Base-by-base conservation (phyloP, 306 rosid genomes). In the Trifolium pratense region DNA sequence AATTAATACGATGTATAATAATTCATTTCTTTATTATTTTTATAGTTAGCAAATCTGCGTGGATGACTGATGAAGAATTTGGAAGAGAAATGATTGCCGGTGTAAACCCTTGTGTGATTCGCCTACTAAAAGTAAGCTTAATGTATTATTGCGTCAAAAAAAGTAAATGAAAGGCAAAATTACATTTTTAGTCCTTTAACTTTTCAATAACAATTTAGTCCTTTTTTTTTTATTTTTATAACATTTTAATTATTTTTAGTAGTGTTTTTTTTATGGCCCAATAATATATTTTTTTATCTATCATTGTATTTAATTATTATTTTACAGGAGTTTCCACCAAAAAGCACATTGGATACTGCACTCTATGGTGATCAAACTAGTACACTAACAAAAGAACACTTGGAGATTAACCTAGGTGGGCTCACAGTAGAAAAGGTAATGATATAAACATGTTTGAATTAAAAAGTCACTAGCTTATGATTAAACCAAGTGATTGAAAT, bases 21-120 rank as follows among this genome's bases (percentile, higher is more conserved):
- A 11, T 5, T 25, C 6, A 4, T 59, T 31, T 20, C 6, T 34
- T 36, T 4, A 5, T 36, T 9, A 5, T 36, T 36, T 63, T 39
- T 25, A 10, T 25, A 64, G 69, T 37, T 18, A 60, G 82, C 25
- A 79, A 37, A 12, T 66, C 80, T 68, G 96, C 84, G 14, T 89
- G 92, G 96, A 89, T 86, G 85, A 84, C 90, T 5, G 96, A 89
- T 79, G 96, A 87, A 72, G 96, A 87, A 75, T 89, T 89, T 82
- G 90, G 86, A 0, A 80, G 96, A 79, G 96, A 89, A 42, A 86
- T 85, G 70, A 60, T 87, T 66, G 92, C 92, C 51, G 96, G 96
- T 63, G 87, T 89, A 62, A 84, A 89, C 66, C 92, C 96, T 21
- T 68, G 72, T 26, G 23, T 77, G 42, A 84, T 89, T 52, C 21